Evolutionary conservation across 73 alveolate species (phyloP).

Genomic region (Breviolum minutum): DNA sequence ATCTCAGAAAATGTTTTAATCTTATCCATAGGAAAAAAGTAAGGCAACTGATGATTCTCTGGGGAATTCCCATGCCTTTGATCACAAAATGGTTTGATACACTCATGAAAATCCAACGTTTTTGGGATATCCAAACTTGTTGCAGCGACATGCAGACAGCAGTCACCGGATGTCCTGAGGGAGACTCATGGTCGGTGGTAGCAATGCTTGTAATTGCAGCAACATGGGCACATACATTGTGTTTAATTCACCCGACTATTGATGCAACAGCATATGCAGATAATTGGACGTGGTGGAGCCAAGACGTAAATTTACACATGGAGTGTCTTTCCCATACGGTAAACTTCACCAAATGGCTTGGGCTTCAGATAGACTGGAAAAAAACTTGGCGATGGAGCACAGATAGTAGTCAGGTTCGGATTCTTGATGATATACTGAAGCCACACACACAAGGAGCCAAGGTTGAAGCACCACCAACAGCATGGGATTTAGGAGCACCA

Average conservation of each 20-base stretch:
- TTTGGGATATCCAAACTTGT: neutral
- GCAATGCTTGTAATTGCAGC: neutral
- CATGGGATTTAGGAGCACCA: neutral
- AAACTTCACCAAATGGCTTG: neutral
- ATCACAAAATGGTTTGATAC: neutral
- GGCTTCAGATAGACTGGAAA: neutral
- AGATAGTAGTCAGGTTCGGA: neutral
- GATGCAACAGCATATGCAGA: neutral
- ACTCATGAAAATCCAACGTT: neutral
- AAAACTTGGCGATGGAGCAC: neutral
- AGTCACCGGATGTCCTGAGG: neutral
- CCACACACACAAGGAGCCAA: neutral
- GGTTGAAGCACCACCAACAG: neutral
- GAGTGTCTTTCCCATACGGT: neutral
- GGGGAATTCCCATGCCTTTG: neutral
- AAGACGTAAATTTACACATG: neutral
- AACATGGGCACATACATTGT: neutral
- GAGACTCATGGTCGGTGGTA: neutral
- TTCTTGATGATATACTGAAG: too few species aligned
- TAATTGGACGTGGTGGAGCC: neutral
- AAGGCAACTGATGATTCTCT: neutral
- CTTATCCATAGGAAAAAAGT: neutral
- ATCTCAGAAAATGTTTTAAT: neutral
- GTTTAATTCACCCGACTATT: neutral
- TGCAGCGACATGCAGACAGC: neutral